Percentiles rank a stretch among this genome's conserved stretches.
Evolutionary conservation across 192 early-diverging fungal species (phyloP).

Genomic region (Podila verticillata): DNA sequence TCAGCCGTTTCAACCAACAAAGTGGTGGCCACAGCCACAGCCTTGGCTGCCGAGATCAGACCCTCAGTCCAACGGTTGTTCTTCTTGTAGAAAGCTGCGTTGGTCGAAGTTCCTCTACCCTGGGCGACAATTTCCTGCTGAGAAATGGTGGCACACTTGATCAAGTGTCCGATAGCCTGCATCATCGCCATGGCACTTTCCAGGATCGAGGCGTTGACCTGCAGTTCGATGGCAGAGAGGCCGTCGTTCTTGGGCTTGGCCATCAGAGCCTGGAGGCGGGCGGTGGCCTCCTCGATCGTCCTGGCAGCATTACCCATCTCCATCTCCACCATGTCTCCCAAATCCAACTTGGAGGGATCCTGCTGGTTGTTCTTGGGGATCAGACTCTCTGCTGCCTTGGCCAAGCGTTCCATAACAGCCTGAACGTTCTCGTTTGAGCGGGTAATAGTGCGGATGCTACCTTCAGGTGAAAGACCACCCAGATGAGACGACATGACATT

Average conservation of each 20-base stretch:
- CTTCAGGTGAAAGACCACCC: conserved; percentile 66
- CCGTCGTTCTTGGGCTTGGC: conserved; percentile 77
- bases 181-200: conserved; percentile 93
- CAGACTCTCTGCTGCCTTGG: conserved; percentile 80
- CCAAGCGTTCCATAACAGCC: conserved; percentile 75
- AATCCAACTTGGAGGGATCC: conserved; percentile 70
- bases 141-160: conserved; percentile 91
- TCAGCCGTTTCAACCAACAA: conserved; percentile 94
- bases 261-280: conserved; percentile 82
- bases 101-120: conserved; percentile 83
- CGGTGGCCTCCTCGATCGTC: conserved; percentile 92
- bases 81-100: conserved; percentile 97
- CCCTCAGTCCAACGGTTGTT: conserved; percentile 99
- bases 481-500: conserved; percentile 84
- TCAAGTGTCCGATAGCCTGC: conserved; percentile 93
- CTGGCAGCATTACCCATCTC: conserved; percentile 93
- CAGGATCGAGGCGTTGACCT: conserved; percentile 92
- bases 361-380: conserved; percentile 63
- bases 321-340: conserved; percentile 91
- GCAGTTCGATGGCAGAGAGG: conserved; percentile 77
- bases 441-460: conserved; percentile 79
- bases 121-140: conserved; percentile 98
- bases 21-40: conserved; percentile 93
- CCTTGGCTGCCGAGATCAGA: conserved; percentile 94
- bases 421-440: conserved; percentile 82